These are phyloP conservation scores for Paraconiothyrium brasiliense DNA, from an alignment of 2,329 filamentous ascomycete genomes.

Conservation along the genomic window DNA sequence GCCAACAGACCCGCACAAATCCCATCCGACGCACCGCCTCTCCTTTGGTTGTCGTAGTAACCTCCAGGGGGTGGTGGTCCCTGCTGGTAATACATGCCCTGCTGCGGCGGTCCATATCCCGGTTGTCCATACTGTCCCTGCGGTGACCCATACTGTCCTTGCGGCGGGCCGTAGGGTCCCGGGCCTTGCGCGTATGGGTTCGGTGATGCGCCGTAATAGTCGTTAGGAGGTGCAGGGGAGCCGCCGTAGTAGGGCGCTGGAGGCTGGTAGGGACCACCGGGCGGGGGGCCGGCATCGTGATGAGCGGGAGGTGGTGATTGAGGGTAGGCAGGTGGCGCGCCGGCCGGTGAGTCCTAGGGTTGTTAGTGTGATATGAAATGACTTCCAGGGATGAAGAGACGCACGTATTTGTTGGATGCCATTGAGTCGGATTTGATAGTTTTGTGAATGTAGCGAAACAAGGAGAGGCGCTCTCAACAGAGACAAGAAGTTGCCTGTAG, in stretches of 20 bases:
- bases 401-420: conserved; percentile 40
- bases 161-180: conserved; percentile 33
- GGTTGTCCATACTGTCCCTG: conserved; percentile 16
- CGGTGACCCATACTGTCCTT: conserved; percentile 31
- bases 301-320: conserved; percentile 43
- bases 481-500: background rate
- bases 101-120: conserved; percentile 39
- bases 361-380: conserved; percentile 24
- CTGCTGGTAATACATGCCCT: conserved; percentile 49
- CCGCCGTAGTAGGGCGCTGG: conserved; percentile 33
- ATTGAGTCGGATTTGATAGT: conserved; percentile 11
- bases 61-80: conserved; percentile 47
- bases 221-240: conserved; percentile 10
- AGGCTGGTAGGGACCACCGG: conserved; percentile 28
- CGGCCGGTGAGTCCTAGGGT: conserved; percentile 29
- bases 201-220: conserved; percentile 20
- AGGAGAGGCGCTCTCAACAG: background rate
- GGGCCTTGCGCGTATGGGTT: conserved; percentile 34
- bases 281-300: conserved; percentile 38
- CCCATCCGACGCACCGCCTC: conserved; percentile 45
- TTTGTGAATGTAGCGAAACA: background rate
- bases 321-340: conserved; percentile 48
- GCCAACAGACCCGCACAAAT: conserved; percentile 56
- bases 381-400: conserved; percentile 7
- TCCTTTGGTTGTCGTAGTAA: conserved; percentile 51